Evolutionary conservation across 139 green algal species (phyloP).

Genomic region (Microglena sp.): DNA sequence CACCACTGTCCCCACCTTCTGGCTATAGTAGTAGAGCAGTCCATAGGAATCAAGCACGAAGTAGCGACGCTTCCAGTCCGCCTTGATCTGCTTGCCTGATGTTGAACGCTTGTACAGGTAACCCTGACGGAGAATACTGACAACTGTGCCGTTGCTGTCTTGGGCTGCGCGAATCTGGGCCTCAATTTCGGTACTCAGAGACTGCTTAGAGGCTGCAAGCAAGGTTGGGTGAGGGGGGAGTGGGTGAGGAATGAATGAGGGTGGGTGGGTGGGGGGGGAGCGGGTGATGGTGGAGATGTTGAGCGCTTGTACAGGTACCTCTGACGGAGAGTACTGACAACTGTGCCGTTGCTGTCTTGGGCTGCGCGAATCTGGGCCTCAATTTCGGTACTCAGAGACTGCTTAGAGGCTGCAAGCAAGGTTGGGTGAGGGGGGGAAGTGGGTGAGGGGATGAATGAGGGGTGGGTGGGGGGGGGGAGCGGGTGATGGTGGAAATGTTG

Average conservation of each 20-base stretch:
- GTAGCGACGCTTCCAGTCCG: constrained; percentile 77
- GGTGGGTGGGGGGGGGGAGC: not conserved
- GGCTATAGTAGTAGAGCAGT: constrained; percentile 63
- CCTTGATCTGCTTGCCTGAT: constrained; percentile 18
- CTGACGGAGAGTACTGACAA: not conserved
- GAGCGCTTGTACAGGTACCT: not conserved
- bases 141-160: not conserved
- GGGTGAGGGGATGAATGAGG: not conserved
- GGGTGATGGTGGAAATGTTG: not conserved
- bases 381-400: not conserved
- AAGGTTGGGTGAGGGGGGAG: not conserved
- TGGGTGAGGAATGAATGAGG: not conserved
- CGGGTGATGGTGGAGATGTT: not conserved
- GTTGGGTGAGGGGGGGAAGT: not conserved
- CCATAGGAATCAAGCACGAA: constrained; percentile 79
- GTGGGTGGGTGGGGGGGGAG: not conserved
- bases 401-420: not conserved
- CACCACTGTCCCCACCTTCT: constrained; percentile 46
- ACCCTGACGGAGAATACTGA: constrained; percentile 62
- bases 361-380: not conserved
- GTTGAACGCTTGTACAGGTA: constrained; percentile 68
- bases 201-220: not conserved
- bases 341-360: not conserved
- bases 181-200: not conserved
- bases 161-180: not conserved